These are phyloP conservation scores for Oemleria cerasiformis DNA, from an alignment of 306 rosid species.

Conservation along the genomic window DNA sequence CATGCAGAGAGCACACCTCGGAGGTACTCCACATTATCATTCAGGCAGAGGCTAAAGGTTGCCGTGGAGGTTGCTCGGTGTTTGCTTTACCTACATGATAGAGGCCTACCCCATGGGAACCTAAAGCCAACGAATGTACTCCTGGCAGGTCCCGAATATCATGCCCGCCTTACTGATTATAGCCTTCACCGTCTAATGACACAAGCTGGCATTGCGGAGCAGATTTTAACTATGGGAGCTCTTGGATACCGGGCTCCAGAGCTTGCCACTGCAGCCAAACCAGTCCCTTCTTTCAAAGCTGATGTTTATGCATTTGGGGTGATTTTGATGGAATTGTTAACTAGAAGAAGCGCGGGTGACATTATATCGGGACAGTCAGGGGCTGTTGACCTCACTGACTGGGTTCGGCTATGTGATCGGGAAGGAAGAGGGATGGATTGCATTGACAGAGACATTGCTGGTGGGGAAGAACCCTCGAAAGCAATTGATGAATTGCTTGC, in stretches of 20 bases:
- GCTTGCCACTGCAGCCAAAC: conserved; percentile 67
- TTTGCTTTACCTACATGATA: conserved; percentile 78
- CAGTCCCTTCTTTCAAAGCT: conserved; percentile 82
- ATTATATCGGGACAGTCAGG: conserved; percentile 93
- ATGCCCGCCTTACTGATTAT: conserved; percentile 67
- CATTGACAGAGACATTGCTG: conserved; percentile 84
- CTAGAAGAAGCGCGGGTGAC: conserved; percentile 95
- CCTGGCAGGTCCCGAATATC: conserved; percentile 61
- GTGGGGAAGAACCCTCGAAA: conserved; percentile 74
- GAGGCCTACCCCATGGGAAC: conserved; percentile 94
- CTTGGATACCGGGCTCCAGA: conserved; percentile 95
- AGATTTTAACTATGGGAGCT: conserved; percentile 89
- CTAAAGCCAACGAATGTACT: conserved; percentile 81
- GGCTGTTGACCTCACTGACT: conserved; percentile 95
- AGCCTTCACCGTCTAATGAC: conserved; percentile 96
- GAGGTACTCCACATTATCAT: conserved; percentile 75
- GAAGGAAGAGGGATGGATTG: conserved; percentile 97
- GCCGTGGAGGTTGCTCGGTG: conserved; percentile 78
- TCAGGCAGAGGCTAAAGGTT: conserved; percentile 76
- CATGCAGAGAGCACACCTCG: conserved; percentile 87
- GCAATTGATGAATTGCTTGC: conserved; percentile 85
- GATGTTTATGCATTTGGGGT: conserved; percentile 94
- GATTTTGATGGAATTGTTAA: conserved; percentile 84
- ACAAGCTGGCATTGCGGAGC: conserved; percentile 81
- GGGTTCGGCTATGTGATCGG: conserved; percentile 92